Conservation (phyloP, 495 filamentous ascomycete species). For the Podospora bellae-mahoneyi region DNA sequence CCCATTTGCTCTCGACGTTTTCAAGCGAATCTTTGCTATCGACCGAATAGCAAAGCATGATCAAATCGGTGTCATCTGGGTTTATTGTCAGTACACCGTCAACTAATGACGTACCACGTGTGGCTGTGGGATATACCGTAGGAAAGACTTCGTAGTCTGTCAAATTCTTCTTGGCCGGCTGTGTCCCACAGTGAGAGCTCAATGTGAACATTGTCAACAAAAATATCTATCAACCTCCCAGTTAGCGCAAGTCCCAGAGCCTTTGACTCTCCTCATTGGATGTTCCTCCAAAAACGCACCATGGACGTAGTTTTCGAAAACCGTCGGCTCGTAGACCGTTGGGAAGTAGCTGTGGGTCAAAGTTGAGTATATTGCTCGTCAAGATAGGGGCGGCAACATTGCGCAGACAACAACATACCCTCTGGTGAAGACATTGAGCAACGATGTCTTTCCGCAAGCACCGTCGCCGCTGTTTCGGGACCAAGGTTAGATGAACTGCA, state of each 20-base stretch:
- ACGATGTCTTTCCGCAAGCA: constrained; percentile 95
- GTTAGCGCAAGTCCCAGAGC: constrained; percentile 15
- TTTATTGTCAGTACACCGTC: constrained; percentile 10
- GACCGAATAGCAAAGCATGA: constrained; percentile 98
- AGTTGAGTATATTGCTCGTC: constrained; percentile 8
- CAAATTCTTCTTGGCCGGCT: constrained; percentile 98
- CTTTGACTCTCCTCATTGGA: not conserved
- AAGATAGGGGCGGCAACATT: not conserved
- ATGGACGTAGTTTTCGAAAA: constrained; percentile 99
- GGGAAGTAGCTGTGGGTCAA: constrained; percentile 74
- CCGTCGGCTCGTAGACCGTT: constrained; percentile 97
- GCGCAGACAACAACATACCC: constrained; percentile 54
- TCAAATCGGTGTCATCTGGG: constrained; percentile 82
- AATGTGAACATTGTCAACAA: constrained; percentile 93
- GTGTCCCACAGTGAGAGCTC: constrained; percentile 98
- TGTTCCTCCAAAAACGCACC: constrained; percentile 52
- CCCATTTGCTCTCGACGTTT: constrained; percentile 98
- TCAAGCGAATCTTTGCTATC: constrained; percentile 94
- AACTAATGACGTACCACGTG: not conserved
- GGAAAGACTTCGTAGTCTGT: constrained; percentile 87
- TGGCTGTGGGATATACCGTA: constrained; percentile 55
- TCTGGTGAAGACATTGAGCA: constrained; percentile 97
- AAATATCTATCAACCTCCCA: constrained; percentile 65
- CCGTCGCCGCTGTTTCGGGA: constrained; percentile 72
- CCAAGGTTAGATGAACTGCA: constrained; percentile 22